These are phyloP conservation scores for Omphalotus guepiniiformis DNA, from an alignment of 768 basidiomycete species.

Conservation along the genomic window DNA sequence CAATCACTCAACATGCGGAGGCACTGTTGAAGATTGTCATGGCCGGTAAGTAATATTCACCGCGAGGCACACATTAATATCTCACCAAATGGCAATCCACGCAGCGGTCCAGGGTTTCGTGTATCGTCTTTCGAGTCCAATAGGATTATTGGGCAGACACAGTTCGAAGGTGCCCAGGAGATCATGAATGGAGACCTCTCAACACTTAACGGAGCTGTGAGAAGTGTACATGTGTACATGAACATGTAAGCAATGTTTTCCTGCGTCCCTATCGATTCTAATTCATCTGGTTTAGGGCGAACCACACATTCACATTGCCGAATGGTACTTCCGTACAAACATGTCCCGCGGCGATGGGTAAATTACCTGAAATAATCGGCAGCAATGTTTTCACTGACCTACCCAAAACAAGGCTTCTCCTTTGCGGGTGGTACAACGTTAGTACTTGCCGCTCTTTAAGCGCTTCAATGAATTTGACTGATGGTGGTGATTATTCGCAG, in stretches of 20 bases:
- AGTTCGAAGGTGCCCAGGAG: constrained; percentile 63
- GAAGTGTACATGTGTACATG: constrained; percentile 66
- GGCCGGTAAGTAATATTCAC: constrained; percentile 46
- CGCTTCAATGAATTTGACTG: not conserved
- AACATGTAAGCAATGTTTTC: constrained; percentile 48
- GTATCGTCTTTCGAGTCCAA: constrained; percentile 76
- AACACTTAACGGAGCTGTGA: constrained; percentile 55
- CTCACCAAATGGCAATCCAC: not conserved
- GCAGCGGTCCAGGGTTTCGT: constrained; percentile 67
- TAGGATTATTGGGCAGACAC: constrained; percentile 61
- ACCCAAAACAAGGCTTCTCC: constrained; percentile 47
- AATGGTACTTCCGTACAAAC: constrained; percentile 68
- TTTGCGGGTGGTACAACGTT: constrained; percentile 83
- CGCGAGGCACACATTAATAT: constrained; percentile 5
- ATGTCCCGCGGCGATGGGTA: constrained; percentile 77
- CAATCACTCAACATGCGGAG: constrained; percentile 73
- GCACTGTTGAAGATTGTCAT: constrained; percentile 61
- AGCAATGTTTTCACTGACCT: not conserved
- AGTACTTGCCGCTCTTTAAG: not conserved
- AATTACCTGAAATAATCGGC: constrained; percentile 12
- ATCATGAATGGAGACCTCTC: constrained; percentile 53
- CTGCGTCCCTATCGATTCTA: constrained; percentile 1
- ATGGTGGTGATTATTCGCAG: constrained; percentile 31
- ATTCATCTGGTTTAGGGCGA: constrained; percentile 40
- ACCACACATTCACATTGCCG: constrained; percentile 55